These are phyloP conservation scores for Adenanthera pavonina DNA, from an alignment of 306 rosid genomes.

Conservation along the genomic window DNA sequence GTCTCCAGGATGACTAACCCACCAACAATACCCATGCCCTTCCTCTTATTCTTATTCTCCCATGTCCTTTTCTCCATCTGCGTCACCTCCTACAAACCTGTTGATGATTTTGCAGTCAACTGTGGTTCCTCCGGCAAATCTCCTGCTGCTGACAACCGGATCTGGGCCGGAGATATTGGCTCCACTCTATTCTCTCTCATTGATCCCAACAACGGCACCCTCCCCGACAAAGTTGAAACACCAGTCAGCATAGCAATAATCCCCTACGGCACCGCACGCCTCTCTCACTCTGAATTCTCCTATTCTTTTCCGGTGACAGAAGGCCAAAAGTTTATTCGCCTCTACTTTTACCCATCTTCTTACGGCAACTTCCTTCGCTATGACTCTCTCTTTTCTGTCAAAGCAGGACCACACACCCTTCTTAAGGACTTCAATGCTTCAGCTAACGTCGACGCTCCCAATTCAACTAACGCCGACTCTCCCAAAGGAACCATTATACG, in stretches of 20 bases:
- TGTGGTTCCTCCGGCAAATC: not conserved
- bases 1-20: too few relatives aligned
- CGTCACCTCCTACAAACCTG: not conserved
- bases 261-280: not conserved
- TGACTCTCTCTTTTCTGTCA: slow-evolving; percentile 51
- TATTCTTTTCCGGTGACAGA: slow-evolving; percentile 10
- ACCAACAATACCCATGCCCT: too few relatives aligned
- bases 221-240: not conserved
- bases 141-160: not conserved
- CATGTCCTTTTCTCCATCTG: not conserved
- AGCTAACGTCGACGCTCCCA: not conserved
- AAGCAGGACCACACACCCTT: slow-evolving; percentile 38
- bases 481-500: not conserved
- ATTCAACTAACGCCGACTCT: too few relatives aligned
- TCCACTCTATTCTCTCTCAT: not conserved
- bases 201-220: not conserved
- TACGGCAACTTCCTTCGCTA: not conserved
- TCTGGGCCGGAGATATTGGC: not conserved
- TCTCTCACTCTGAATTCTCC: slow-evolving; percentile 20
- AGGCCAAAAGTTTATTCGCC: slow-evolving; percentile 50
- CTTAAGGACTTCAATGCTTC: slow-evolving; percentile 53
- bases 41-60: not conserved
- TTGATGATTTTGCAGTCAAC: not conserved
- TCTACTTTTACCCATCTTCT: slow-evolving; percentile 35
- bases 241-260: too few relatives aligned